Conservation (phyloP, 2,329 filamentous ascomycete genomes). For the Trichoderma sp. region DNA sequence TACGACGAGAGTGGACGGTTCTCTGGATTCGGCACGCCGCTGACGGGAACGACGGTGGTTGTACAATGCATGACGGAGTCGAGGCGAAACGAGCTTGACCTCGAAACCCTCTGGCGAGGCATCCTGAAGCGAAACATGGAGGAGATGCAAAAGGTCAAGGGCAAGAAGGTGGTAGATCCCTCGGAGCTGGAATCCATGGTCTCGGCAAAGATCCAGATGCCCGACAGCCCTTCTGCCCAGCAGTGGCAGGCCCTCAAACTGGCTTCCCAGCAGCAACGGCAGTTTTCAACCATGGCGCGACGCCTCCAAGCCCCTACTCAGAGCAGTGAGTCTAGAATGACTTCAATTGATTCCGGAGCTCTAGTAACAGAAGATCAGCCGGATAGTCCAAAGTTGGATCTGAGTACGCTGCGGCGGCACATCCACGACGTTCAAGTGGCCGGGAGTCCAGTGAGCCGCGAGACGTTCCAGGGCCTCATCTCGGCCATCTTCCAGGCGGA, state of each 20-base stretch:
- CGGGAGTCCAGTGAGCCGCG: constrained; percentile 42
- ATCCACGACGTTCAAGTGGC: constrained; percentile 46
- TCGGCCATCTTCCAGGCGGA: constrained; percentile 42
- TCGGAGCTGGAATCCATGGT: constrained; percentile 39
- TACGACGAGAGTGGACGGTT: constrained; percentile 59
- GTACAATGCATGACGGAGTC: constrained; percentile 61
- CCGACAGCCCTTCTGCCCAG: constrained; percentile 36
- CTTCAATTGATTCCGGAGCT: constrained; percentile 1
- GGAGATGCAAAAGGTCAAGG: constrained; percentile 38
- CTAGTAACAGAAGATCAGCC: constrained; percentile 19
- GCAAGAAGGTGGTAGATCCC: constrained; percentile 33
- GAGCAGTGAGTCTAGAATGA: constrained; percentile 8
- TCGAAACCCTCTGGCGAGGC: constrained; percentile 56
- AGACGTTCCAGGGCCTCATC: constrained; percentile 45
- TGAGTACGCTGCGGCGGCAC: constrained; percentile 35
- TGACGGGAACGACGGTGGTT: constrained; percentile 55
- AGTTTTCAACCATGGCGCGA: constrained; percentile 41
- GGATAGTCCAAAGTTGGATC: constrained; percentile 16
- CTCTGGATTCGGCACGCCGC: constrained; percentile 71
- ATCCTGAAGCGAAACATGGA: constrained; percentile 44
- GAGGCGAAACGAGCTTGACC: constrained; percentile 54
- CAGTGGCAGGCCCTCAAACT: constrained; percentile 43
- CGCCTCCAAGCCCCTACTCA: constrained; percentile 30
- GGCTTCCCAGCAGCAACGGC: constrained; percentile 41
- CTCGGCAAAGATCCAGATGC: constrained; percentile 40